Conservation (phyloP, 2,329 filamentous ascomycete genomes). For the Anisogramma anomala region DNA sequence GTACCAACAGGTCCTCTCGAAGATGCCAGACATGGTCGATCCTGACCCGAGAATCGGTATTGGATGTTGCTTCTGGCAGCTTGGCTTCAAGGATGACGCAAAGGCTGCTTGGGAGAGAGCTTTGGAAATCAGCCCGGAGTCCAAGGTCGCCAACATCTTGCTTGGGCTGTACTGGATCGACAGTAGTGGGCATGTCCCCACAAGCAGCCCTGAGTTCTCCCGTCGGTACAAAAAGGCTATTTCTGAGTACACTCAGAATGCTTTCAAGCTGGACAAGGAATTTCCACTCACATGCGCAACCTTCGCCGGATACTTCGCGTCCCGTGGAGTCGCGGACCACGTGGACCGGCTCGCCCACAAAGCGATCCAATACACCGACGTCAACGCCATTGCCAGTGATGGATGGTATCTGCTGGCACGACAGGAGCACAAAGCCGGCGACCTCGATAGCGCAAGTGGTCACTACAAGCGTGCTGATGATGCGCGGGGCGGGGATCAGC, state of each 20-base stretch:
- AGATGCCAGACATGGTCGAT: slow-evolving; percentile 78
- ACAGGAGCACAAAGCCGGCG: slow-evolving; percentile 76
- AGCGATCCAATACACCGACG: slow-evolving; percentile 89
- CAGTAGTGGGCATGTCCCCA: slow-evolving; percentile 68
- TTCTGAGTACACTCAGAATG: slow-evolving; percentile 85
- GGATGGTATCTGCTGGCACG: slow-evolving; percentile 92
- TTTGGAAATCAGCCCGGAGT: slow-evolving; percentile 68
- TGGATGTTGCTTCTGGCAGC: slow-evolving; percentile 92
- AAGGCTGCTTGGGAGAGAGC: slow-evolving; percentile 82
- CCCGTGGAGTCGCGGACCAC: slow-evolving; percentile 66
- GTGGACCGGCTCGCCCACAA: slow-evolving; percentile 82
- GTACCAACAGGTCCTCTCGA: slow-evolving; percentile 79
- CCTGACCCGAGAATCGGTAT: slow-evolving; percentile 94
- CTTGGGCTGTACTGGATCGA: slow-evolving; percentile 86
- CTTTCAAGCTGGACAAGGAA: slow-evolving; percentile 87
- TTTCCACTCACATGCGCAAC: slow-evolving; percentile 81
- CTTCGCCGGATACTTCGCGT: slow-evolving; percentile 82
- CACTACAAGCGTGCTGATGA: slow-evolving; percentile 87
- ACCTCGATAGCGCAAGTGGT: slow-evolving; percentile 64
- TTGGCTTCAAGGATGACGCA: slow-evolving; percentile 88
- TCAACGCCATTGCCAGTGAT: slow-evolving; percentile 92
- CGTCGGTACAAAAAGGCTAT: slow-evolving; percentile 85
- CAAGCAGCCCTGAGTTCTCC: slow-evolving; percentile 75
- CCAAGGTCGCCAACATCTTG: slow-evolving; percentile 81
- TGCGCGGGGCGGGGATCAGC: slow-evolving; percentile 81